These are phyloP conservation scores for Pseudozyma flocculosa DNA, from an alignment of 1,284 basidiomycete species.

Conservation along the genomic window DNA sequence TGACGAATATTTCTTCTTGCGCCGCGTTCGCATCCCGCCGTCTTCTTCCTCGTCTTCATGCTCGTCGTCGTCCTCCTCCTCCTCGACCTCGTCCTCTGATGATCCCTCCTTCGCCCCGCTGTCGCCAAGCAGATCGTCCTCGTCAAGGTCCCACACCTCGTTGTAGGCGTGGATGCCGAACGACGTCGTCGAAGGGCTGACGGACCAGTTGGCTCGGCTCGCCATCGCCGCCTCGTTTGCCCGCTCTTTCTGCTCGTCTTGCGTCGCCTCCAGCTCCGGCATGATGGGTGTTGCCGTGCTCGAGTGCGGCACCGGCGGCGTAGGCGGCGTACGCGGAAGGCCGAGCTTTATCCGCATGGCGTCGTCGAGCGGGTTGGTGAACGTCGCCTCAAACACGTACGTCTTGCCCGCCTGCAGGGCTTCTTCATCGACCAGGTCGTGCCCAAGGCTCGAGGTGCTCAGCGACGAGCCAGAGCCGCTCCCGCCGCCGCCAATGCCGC, in stretches of 20 bases:
- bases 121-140: conserved; percentile 33
- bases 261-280: too few relatives aligned
- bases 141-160: conserved; percentile 48
- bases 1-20: background rate
- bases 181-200: conserved; percentile 14
- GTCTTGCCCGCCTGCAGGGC: conserved; percentile 24
- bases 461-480: background rate
- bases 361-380: conserved; percentile 51
- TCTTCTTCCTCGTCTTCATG: too few relatives aligned
- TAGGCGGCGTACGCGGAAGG: conserved; percentile 11
- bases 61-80: too few relatives aligned
- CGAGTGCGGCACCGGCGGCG: background rate
- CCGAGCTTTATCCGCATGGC: conserved; percentile 35
- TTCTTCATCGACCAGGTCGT: conserved; percentile 23
- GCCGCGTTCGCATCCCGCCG: background rate
- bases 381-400: conserved; percentile 35
- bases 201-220: conserved; percentile 2
- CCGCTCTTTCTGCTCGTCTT: too few relatives aligned
- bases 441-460: background rate
- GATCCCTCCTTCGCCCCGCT: too few relatives aligned
- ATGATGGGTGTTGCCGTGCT: too few relatives aligned
- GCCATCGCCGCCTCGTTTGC: background rate
- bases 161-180: conserved; percentile 40
- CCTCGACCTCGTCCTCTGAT: too few relatives aligned
- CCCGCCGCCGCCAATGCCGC: too few relatives aligned